Evolutionary conservation across 257 asterid genomes (phyloP).

Genomic region (Nicotiana benthamiana): DNA sequence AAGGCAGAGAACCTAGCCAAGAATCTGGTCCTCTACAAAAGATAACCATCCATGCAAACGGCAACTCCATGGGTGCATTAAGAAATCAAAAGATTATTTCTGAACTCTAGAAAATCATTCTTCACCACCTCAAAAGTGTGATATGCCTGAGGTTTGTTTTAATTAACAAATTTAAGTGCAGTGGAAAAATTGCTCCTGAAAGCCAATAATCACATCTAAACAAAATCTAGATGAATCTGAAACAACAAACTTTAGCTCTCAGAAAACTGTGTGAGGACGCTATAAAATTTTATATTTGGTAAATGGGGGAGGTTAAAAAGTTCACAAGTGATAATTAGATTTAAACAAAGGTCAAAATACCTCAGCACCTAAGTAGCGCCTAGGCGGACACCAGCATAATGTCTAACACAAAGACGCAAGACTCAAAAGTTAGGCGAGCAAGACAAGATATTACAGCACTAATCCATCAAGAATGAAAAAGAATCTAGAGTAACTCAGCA

Average conservation of each 20-base stretch:
- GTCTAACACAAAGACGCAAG: background rate
- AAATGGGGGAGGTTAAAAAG: background rate
- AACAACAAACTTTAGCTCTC: background rate
- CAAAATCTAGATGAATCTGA: background rate
- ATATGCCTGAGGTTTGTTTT: background rate
- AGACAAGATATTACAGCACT: background rate
- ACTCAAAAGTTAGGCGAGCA: background rate
- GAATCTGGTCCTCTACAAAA: background rate
- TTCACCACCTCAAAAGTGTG: background rate
- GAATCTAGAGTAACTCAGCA: background rate
- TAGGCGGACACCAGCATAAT: background rate
- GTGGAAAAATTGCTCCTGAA: background rate
- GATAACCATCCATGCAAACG: background rate
- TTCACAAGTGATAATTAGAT: background rate
- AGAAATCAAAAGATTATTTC: background rate
- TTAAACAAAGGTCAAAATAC: background rate
- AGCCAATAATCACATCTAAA: background rate
- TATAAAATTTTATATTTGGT: background rate
- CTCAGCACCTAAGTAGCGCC: background rate
- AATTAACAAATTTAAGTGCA: background rate
- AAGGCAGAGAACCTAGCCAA: background rate
- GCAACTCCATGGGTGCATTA: background rate
- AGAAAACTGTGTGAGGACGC: background rate
- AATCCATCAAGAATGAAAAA: background rate
- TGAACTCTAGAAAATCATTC: background rate